Evolutionary conservation across 768 basidiomycete species (phyloP).

Genomic region (Mycena alexandri): DNA sequence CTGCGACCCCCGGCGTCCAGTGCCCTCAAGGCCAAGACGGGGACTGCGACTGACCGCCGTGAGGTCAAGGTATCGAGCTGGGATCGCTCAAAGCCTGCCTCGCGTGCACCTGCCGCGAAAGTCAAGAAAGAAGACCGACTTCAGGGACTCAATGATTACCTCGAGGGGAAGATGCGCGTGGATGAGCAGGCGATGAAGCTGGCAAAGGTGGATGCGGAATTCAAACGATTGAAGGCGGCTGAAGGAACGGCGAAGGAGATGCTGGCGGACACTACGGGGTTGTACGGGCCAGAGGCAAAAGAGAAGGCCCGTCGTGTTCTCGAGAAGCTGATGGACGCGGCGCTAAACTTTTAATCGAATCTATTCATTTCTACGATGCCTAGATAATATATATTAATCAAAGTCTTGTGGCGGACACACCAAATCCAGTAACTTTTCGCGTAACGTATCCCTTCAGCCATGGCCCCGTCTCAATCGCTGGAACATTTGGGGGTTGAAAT

Average conservation of each 20-base stretch:
- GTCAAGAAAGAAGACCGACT: too few species aligned
- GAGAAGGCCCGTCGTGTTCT: constrained; percentile 11
- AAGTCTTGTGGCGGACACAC: too few species aligned
- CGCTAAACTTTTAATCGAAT: too few species aligned
- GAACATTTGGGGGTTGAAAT: too few species aligned
- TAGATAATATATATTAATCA: too few species aligned
- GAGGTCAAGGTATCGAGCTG: constrained; percentile 16
- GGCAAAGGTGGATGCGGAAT: constrained; percentile 12
- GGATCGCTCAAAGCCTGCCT: constrained; percentile 11
- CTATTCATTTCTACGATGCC: too few species aligned
- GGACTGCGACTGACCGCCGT: background rate
- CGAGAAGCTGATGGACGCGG: constrained; percentile 18
- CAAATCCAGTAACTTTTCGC: too few species aligned
- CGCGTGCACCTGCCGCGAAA: constrained; percentile 6
- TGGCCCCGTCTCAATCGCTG: too few species aligned
- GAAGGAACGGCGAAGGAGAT: constrained; percentile 9
- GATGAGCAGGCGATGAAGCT: constrained; percentile 15
- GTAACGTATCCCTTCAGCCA: too few species aligned
- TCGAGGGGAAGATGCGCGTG: too few species aligned
- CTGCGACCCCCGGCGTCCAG: too few species aligned
- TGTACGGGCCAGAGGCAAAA: constrained; percentile 9
- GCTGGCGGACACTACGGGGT: background rate
- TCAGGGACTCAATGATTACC: too few species aligned
- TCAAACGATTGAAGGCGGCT: constrained; percentile 2
- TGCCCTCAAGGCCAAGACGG: constrained; percentile 2